Evolutionary conservation across 768 basidiomycete species (phyloP).

Genomic region (Pilatotrama ljubarskyi): DNA sequence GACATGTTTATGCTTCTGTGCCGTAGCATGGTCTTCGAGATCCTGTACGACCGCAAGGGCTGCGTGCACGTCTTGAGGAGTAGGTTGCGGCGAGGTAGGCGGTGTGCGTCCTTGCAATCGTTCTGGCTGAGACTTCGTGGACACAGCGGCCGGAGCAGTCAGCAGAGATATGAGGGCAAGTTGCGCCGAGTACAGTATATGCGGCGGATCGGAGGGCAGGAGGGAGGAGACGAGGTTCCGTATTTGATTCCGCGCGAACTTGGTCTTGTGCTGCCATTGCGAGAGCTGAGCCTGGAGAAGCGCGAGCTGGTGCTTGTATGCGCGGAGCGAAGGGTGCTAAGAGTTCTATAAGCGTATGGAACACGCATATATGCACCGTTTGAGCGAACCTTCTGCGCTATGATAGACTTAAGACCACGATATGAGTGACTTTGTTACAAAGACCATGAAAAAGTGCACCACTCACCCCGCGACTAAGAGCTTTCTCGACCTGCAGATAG

Average conservation of each 20-base stretch:
- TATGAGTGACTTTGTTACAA: background rate
- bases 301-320: conserved; percentile 58
- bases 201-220: conserved; percentile 48
- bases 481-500: conserved; percentile 52
- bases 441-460: background rate
- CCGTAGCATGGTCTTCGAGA: conserved; percentile 34
- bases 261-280: conserved; percentile 50
- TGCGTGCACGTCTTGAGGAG: conserved; percentile 31
- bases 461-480: conserved; percentile 70
- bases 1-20: conserved; percentile 43
- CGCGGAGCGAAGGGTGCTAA: conserved; percentile 65
- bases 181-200: conserved; percentile 54
- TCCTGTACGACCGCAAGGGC: conserved; percentile 34
- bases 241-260: conserved; percentile 60
- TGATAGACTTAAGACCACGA: conserved; percentile 20
- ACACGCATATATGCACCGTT: conserved; percentile 7
- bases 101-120: conserved; percentile 1
- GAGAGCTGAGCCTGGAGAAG: conserved; percentile 64
- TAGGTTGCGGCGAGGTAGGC: conserved; percentile 18
- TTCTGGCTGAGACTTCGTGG: conserved; percentile 10
- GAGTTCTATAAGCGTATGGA: conserved; percentile 3
- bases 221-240: conserved; percentile 54
- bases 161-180: conserved; percentile 53
- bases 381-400: conserved; percentile 58
- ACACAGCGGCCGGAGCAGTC: conserved; percentile 33